phyloP scores from a whole-genome alignment of 164 flowering plant genomes.

The Tetrastigma voinierianum region DNA sequence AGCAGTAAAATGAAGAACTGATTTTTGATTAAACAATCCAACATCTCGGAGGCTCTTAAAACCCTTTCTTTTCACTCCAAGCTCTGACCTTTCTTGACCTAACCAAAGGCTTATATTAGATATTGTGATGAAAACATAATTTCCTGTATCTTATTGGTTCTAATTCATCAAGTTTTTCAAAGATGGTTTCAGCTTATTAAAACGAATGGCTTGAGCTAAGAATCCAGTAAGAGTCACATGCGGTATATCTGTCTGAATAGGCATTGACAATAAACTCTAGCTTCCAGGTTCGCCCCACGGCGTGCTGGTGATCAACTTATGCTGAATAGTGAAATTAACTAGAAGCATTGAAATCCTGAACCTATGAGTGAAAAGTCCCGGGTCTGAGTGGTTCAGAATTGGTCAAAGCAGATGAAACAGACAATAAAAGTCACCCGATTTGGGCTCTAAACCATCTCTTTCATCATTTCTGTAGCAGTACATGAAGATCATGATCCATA shows the following conservation, averaged over 20 bases:
- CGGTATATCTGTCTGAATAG: constrained; percentile 50
- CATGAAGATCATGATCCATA: too few relatives aligned
- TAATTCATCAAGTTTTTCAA: constrained; percentile 44
- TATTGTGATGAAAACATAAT: constrained; percentile 42
- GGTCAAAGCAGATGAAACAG: constrained; percentile 61
- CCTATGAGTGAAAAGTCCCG: constrained; percentile 51
- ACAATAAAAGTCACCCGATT: constrained; percentile 45
- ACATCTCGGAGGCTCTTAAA: constrained; percentile 53
- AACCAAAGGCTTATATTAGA: constrained; percentile 60
- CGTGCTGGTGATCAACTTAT: constrained; percentile 58
- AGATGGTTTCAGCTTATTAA: constrained; percentile 30
- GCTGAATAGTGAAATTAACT: too few relatives aligned
- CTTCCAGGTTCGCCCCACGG: too few relatives aligned
- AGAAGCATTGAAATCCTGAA: constrained; percentile 34
- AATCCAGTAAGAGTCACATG: constrained; percentile 59
- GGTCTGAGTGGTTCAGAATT: constrained; percentile 51
- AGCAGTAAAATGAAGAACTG: constrained; percentile 36
- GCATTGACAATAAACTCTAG: constrained; percentile 43
- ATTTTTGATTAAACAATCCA: constrained; percentile 42
- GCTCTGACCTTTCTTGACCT: constrained; percentile 43
- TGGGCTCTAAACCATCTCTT: constrained; percentile 46
- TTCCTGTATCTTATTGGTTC: constrained; percentile 53
- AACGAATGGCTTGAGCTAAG: constrained; percentile 39
- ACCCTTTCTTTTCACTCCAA: constrained; percentile 30
- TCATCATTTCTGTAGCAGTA: constrained; percentile 47